These are phyloP conservation scores for Leccinum griseonigrum DNA, from an alignment of 1,284 basidiomycete genomes.

Conservation along the genomic window DNA sequence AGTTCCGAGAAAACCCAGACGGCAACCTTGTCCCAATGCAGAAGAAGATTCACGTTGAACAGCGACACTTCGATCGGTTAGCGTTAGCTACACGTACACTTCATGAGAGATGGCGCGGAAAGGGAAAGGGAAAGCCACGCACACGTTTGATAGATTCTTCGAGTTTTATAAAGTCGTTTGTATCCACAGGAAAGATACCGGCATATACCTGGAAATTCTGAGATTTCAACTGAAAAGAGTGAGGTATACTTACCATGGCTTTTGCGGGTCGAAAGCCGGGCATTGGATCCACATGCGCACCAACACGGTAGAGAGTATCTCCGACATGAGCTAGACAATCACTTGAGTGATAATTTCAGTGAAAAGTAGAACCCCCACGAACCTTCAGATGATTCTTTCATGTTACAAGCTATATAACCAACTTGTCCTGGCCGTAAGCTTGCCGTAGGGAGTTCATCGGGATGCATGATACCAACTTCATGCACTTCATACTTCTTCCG, in stretches of 20 bases:
- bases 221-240: neutral
- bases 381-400: constrained; percentile 99
- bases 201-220: constrained; percentile 74
- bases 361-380: neutral
- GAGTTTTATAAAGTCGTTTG: constrained; percentile 82
- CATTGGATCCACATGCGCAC: constrained; percentile 79
- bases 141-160: constrained; percentile 93
- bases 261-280: constrained; percentile 93
- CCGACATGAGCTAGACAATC: constrained; percentile 77
- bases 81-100: constrained; percentile 55
- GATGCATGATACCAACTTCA: constrained; percentile 91
- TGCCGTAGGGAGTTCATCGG: constrained; percentile 76
- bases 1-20: constrained; percentile 94
- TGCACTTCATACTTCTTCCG: constrained; percentile 91
- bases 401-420: constrained; percentile 89
- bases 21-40: constrained; percentile 93
- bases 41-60: constrained; percentile 92
- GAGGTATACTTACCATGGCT: constrained; percentile 70
- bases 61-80: constrained; percentile 89
- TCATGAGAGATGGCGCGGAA: constrained; percentile 12
- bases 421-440: constrained; percentile 86
- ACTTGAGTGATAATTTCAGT: constrained; percentile 11
- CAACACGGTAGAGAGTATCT: constrained; percentile 85
- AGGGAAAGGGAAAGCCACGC: constrained; percentile 23
- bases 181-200: constrained; percentile 93